phyloP scores from a whole-genome alignment of 2,329 filamentous ascomycete genomes.

The Leptoxyphium fumago region DNA sequence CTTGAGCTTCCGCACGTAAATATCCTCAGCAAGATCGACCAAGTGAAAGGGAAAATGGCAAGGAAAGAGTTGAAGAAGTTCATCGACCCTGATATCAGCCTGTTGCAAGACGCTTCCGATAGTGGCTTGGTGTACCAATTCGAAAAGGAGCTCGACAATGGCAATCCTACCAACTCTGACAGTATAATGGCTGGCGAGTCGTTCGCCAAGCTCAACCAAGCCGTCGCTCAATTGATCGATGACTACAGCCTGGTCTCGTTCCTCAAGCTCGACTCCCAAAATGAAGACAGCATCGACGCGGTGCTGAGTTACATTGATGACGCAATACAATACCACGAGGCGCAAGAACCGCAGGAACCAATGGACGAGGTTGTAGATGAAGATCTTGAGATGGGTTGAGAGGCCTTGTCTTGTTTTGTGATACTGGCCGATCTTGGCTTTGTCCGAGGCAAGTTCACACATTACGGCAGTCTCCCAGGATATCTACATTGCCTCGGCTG shows the following conservation, averaged over 20 bases:
- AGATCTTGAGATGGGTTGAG: constrained; percentile 37
- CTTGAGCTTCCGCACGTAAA: constrained; percentile 94
- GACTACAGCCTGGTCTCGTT: constrained; percentile 98
- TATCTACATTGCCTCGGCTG: too few relatives aligned
- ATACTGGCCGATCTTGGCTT: too few relatives aligned
- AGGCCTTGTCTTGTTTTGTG: too few relatives aligned
- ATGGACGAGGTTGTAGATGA: constrained; percentile 40
- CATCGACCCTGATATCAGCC: constrained; percentile 65
- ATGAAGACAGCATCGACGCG: constrained; percentile 77
- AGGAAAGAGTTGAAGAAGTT: constrained; percentile 84
- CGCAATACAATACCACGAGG: constrained; percentile 83
- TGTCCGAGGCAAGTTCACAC: too few relatives aligned
- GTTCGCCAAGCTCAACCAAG: constrained; percentile 71
- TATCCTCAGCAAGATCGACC: constrained; percentile 93
- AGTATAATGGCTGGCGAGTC: constrained; percentile 66
- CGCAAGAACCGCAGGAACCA: constrained; percentile 78
- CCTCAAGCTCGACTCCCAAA: constrained; percentile 71
- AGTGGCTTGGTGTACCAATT: constrained; percentile 30
- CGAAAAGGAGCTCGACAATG: constrained; percentile 28
- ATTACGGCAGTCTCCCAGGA: too few relatives aligned
- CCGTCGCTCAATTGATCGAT: constrained; percentile 83
- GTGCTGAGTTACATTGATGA: constrained; percentile 90
- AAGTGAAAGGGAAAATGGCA: constrained; percentile 76
- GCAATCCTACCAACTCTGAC: constrained; percentile 49
- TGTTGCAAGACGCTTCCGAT: constrained; percentile 67